Conservation (phyloP, 2,329 filamentous ascomycete genomes). For the Fusarium longipes region DNA sequence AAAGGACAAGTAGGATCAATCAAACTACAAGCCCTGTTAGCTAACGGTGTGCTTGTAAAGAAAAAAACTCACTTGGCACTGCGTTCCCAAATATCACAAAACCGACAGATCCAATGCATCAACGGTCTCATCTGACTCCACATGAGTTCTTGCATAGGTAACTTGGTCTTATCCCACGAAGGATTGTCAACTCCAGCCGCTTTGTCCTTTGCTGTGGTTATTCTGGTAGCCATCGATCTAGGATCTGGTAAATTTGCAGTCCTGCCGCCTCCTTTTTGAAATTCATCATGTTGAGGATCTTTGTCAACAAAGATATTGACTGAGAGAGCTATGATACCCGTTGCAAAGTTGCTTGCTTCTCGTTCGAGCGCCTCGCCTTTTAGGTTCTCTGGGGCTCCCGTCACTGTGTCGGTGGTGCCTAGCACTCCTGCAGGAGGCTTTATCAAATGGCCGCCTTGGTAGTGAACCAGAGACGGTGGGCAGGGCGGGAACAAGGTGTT, state of each 20-base stretch:
- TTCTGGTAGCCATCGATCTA: slow-evolving; percentile 57
- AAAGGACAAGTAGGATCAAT: slow-evolving; percentile 70
- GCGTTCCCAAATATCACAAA: slow-evolving; percentile 57
- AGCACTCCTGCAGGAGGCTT: slow-evolving; percentile 79
- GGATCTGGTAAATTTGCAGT: neutral
- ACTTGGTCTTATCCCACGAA: slow-evolving; percentile 77
- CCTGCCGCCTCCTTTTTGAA: slow-evolving; percentile 59
- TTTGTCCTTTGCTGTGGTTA: slow-evolving; percentile 51
- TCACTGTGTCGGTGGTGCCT: slow-evolving; percentile 77
- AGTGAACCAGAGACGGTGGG: slow-evolving; percentile 76
- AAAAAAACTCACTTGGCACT: slow-evolving; percentile 50
- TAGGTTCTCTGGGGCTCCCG: slow-evolving; percentile 81
- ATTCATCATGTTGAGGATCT: slow-evolving; percentile 68
- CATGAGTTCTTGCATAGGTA: slow-evolving; percentile 78
- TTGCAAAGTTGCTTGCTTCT: slow-evolving; percentile 81
- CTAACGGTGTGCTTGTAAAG: too few species aligned
- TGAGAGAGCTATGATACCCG: slow-evolving; percentile 65
- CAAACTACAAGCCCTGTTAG: slow-evolving; percentile 45
- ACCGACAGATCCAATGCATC: slow-evolving; percentile 64
- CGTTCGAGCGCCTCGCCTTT: slow-evolving; percentile 83
- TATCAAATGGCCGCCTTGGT: slow-evolving; percentile 74
- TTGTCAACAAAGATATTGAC: slow-evolving; percentile 78
- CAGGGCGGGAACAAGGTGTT: slow-evolving; percentile 76
- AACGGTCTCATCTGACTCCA: slow-evolving; percentile 78
- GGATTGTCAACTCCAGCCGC: slow-evolving; percentile 55